Percentiles rank a stretch among this genome's conserved stretches.
These are phyloP conservation scores for Arbutus unedo DNA, from an alignment of 148 eudicot genomes.

Conservation along the genomic window DNA sequence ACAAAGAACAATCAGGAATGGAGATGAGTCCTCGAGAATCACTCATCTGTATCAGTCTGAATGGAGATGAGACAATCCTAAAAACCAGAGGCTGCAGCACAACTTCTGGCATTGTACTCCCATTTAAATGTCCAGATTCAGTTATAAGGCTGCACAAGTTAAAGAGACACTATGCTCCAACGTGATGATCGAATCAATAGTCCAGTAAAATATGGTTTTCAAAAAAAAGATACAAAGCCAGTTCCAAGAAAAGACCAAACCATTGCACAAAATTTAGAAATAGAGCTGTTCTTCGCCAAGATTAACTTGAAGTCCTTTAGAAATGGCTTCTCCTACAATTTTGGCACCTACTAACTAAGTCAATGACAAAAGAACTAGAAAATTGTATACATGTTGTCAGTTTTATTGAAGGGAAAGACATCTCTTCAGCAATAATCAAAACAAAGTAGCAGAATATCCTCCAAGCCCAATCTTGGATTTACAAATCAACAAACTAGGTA, in stretches of 20 bases:
- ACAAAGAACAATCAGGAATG: background rate
- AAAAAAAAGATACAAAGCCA: too few species aligned
- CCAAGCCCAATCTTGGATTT: background rate
- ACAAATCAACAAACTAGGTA: background rate
- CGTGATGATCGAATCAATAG: background rate
- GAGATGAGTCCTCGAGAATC: background rate
- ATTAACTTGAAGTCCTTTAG: background rate
- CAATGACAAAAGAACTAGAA: background rate
- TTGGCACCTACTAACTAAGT: background rate
- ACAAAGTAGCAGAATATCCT: background rate
- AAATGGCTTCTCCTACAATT: background rate
- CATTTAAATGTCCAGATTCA: constrained; percentile 3
- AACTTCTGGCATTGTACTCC: background rate
- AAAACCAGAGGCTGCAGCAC: background rate
- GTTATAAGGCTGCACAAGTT: background rate
- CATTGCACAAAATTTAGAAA: background rate
- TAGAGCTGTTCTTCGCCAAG: constrained; percentile 6
- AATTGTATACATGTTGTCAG: constrained; percentile 8
- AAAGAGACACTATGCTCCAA: background rate
- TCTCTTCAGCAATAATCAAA: background rate
- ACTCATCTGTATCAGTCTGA: background rate
- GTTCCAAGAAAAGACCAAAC: constrained; percentile 6
- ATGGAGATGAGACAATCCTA: background rate
- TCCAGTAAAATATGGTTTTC: background rate
- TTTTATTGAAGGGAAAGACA: background rate